phyloP scores from a whole-genome alignment of 495 filamentous ascomycete genomes.

The Neurospora sp. region DNA sequence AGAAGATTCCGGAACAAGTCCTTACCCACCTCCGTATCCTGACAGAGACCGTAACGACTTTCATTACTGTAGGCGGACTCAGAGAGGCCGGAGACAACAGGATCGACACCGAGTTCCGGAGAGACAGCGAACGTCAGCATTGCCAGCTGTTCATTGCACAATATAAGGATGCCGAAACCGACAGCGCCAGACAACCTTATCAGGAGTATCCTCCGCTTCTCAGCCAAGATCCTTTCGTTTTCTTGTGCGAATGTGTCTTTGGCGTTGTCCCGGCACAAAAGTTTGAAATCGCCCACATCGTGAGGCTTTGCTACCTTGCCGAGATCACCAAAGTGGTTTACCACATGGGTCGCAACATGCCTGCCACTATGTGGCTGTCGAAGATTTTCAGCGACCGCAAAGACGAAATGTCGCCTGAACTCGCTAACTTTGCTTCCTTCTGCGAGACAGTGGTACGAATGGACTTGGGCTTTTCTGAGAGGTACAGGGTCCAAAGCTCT shows the following conservation, averaged over 20 bases:
- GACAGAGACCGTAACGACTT: conserved; percentile 79
- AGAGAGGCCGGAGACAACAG: conserved; percentile 47
- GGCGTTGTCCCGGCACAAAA: conserved; percentile 36
- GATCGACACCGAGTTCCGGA: conserved; percentile 56
- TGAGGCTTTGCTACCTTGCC: conserved; percentile 83
- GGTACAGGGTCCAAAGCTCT: conserved; percentile 1
- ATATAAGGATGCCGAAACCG: conserved; percentile 31
- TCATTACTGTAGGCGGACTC: conserved; percentile 65
- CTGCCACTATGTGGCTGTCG: conserved; percentile 27
- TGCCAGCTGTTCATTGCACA: conserved; percentile 61
- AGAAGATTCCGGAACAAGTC: conserved; percentile 69
- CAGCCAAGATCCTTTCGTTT: conserved; percentile 70
- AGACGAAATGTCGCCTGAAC: conserved; percentile 21
- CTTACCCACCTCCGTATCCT: conserved; percentile 85
- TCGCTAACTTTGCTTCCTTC: conserved; percentile 36
- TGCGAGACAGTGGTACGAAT: conserved; percentile 25
- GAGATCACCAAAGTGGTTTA: conserved; percentile 75
- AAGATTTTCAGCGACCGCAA: conserved; percentile 21
- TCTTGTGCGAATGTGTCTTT: conserved; percentile 69
- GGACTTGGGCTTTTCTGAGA: conserved; percentile 13
- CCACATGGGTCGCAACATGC: conserved; percentile 37
- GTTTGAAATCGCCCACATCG: conserved; percentile 69
- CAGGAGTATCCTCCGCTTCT: conserved; percentile 58
- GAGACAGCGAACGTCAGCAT: conserved; percentile 62
- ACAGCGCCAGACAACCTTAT: conserved; percentile 18